phyloP scores from a whole-genome alignment of 208 protist genomes.

The Leishmania arabica region DNA sequence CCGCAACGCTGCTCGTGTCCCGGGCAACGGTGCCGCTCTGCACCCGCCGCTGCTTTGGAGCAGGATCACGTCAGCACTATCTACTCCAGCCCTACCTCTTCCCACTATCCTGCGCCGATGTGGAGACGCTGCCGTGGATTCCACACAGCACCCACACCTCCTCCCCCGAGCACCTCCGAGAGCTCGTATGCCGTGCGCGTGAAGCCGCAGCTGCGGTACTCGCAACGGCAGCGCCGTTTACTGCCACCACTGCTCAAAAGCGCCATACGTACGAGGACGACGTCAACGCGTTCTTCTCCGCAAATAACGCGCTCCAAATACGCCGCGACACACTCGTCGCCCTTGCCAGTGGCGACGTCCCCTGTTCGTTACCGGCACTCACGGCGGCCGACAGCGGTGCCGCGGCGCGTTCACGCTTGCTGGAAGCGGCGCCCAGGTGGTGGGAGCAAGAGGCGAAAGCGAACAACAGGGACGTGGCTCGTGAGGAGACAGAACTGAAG shows the following conservation, averaged over 20 bases:
- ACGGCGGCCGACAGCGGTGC: neutral
- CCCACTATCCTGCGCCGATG: neutral
- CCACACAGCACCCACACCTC: neutral
- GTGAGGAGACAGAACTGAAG: slow-evolving; percentile 14
- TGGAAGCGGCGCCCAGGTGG: slow-evolving; percentile 19
- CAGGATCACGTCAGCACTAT: neutral
- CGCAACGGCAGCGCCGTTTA: neutral
- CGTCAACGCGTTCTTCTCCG: slow-evolving; percentile 18
- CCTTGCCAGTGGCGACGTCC: neutral
- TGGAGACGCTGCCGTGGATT: neutral
- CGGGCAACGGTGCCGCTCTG: neutral
- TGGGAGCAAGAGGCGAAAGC: neutral
- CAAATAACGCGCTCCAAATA: slow-evolving; percentile 3
- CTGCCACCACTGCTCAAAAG: neutral
- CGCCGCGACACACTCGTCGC: neutral
- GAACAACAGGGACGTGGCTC: neutral
- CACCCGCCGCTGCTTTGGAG: neutral
- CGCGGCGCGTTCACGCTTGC: neutral
- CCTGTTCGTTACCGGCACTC: neutral
- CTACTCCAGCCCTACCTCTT: slow-evolving; percentile 1
- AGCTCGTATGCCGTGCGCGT: neutral
- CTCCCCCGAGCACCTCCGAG: neutral
- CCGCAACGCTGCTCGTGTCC: neutral
- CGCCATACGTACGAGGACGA: slow-evolving; percentile 6
- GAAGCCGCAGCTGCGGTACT: neutral